Evolutionary conservation across 1,139 yeast species (phyloP), one percentile per base, ranked within the genome.

Genomic region (Pneumocystis oryctolagi): DNA sequence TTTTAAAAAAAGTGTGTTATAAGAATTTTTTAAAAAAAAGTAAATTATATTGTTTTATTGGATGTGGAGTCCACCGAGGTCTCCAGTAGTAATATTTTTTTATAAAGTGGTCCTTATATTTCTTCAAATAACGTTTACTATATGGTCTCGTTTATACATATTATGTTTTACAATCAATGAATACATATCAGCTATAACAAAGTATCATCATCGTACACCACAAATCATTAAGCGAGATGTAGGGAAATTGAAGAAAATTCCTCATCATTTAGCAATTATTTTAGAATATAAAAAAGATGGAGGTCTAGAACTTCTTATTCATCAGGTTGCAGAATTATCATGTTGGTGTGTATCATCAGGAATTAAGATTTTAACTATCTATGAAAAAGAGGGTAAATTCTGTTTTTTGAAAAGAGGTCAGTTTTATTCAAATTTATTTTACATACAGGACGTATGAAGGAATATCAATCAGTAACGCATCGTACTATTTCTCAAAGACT

Each of bases 281-380:
- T 75, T 92, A 65, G 84, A 82, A 68, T 79, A 84, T 71, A 82
- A 83, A 69, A 82, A 85, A 59, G 89, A 83, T 63, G 96, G 95
- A 32, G 97, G 97, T 1, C 74, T 86, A 59, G 90, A 86, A 66
- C 96, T 95, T 0, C 77, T 94, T 60, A 77, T 90, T 70, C 83
- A 81, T 68, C 88, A 88, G 69, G 80, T 85, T 28, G 81, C 92
- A 63, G 96, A 89, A 71, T 70, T 90, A 60, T 79, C 84, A 0
- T 85, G 95, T 3, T 92, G 99, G 99, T 80, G 89, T 59, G 74
- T 89, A 30, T 87, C 95, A 59, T 84, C 94, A 8, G 97, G 96
- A 1, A 82, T 90, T 62, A 81, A 83, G 34, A 77, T 78, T 63
- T 77, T 92, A 66, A 79, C 87, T 8, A 77, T 94, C 58, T 94